Percentiles rank a stretch among this genome's conserved stretches.
Conservation (phyloP, 1,139 yeast species). For the Kurtzmaniella quercitrusa region DNA sequence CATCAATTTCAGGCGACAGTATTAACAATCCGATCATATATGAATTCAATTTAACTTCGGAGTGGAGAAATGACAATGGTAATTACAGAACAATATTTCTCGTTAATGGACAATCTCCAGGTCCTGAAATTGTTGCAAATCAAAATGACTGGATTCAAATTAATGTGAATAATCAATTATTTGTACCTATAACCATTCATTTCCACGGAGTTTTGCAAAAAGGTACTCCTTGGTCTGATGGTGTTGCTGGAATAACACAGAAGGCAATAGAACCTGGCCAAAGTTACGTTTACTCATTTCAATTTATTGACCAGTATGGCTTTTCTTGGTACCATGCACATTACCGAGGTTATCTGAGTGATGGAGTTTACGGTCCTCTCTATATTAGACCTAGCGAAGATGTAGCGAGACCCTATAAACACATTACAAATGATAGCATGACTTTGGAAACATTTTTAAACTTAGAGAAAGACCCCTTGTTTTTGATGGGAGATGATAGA, state of each 20-base stretch:
- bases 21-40: not conserved
- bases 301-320: slow-evolving; percentile 37
- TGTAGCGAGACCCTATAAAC: slow-evolving; percentile 22
- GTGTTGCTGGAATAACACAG: slow-evolving; percentile 43
- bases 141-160: slow-evolving; percentile 32
- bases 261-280: slow-evolving; percentile 34
- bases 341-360: slow-evolving; percentile 44
- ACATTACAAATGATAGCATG: slow-evolving; percentile 14
- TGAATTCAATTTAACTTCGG: slow-evolving; percentile 1
- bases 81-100: slow-evolving; percentile 14
- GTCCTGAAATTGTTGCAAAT: slow-evolving; percentile 31
- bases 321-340: slow-evolving; percentile 54
- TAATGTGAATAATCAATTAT: slow-evolving; percentile 22
- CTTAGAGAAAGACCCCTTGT: slow-evolving; percentile 22
- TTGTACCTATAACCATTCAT: slow-evolving; percentile 38
- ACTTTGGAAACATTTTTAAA: slow-evolving; percentile 12
- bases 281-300: slow-evolving; percentile 33
- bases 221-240: slow-evolving; percentile 37
- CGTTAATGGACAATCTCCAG: slow-evolving; percentile 34
- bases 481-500: slow-evolving; percentile 23
- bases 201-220: slow-evolving; percentile 45
- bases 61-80: slow-evolving; percentile 5
- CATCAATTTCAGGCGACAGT: not conserved
- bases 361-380: slow-evolving; percentile 42
- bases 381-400: slow-evolving; percentile 21